Conservation (phyloP, 768 basidiomycete genomes). For the Podaxis pistillaris region DNA sequence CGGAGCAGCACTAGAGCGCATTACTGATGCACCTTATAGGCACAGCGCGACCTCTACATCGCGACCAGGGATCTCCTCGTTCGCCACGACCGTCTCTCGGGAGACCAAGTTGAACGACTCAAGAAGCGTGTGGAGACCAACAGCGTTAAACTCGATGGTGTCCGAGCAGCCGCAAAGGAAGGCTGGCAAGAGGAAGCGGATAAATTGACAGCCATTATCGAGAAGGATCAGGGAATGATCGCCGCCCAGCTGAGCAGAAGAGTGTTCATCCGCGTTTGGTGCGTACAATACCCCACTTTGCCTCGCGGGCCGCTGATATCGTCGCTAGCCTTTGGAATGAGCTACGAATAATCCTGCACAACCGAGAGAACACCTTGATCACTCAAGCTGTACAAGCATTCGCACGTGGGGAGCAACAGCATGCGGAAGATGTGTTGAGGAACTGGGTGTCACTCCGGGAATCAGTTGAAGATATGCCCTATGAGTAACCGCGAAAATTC, state of each 20-base stretch:
- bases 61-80: conserved; percentile 85
- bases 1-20: neutral
- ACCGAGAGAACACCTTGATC: conserved; percentile 81
- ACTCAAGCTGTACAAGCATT: conserved; percentile 73
- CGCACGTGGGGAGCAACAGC: conserved; percentile 71
- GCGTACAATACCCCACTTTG: conserved; percentile 23
- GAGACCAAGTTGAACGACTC: conserved; percentile 85
- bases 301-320: conserved; percentile 12
- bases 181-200: conserved; percentile 89
- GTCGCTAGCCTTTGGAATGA: conserved; percentile 87
- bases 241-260: conserved; percentile 71
- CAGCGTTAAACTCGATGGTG: conserved; percentile 72
- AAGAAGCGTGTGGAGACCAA: conserved; percentile 82
- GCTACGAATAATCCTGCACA: conserved; percentile 88
- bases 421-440: conserved; percentile 55
- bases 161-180: conserved; percentile 70
- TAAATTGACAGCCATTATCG: conserved; percentile 64
- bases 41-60: conserved; percentile 79
- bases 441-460: conserved; percentile 78
- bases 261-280: conserved; percentile 88
- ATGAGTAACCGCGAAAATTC: conserved; percentile 49
- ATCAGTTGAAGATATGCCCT: conserved; percentile 79
- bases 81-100: conserved; percentile 84
- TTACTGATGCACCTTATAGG: conserved; percentile 6
- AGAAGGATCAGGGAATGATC: conserved; percentile 85